Base-by-base conservation (phyloP, 352 stramenopile species). In the Globisporangium acanthophoron region DNA sequence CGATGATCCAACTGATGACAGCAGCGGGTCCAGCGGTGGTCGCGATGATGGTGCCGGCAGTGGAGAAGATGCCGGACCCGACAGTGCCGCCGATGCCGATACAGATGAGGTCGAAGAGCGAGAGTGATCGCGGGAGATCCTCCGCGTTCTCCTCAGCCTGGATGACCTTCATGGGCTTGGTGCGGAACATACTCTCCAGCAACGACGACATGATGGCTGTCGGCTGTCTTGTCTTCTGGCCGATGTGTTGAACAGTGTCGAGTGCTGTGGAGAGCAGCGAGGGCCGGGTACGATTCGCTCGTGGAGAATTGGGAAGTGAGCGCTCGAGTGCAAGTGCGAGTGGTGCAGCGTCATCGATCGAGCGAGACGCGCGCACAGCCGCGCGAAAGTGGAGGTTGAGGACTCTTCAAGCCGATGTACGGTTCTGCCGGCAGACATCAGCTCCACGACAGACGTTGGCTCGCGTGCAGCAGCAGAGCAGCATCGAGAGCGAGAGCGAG, bases 1-100 rank as follows among this genome's bases (percentile, higher is more conserved):
- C 77, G 52, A 96, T 66, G 9, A 78, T 52, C 78, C 83, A 97
- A 33, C 69, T 88, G 45, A 55, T 43, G 29, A 55, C 49, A 3
- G 49, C 49, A 8, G 49, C 49, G 9, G 49, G 49, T 11, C 49
- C 53, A 20, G 53, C 53, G n/a, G 53, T 58, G 18, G 11, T 15
- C 29, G 43, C 18, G 18, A 97, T 76, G 20, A 96, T 59, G 5
- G 61, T 20, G 21, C 72, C 73, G 6, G 72, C 70, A 2, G 72
- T 85, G 33, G 72, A 82, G 68, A 97, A 97, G 20, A 97, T 76
- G 27, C 88, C 90, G 51, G 65, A 85, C 0, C 90, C 90, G 9
- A 97, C 76, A 0, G 90, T 97, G 16, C 80, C 87, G 6, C 90
- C 90, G 20, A 97, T 84, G 37, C 90, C 90, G 58, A 97, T 80